phyloP scores from a whole-genome alignment of 2,329 filamentous ascomycete genomes.

The Calonectria pteridis region DNA sequence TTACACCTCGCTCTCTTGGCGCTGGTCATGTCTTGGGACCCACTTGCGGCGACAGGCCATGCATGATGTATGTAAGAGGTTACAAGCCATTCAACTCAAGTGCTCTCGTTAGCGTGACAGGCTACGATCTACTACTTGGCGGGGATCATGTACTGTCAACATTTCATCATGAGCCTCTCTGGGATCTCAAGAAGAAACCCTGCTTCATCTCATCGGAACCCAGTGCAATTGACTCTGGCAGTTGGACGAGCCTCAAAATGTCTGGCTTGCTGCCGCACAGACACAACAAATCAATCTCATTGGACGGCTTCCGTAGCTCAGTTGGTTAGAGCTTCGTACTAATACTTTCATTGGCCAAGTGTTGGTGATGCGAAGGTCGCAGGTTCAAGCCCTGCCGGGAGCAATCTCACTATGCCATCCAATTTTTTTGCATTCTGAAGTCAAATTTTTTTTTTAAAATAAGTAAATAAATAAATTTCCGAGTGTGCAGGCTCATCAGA shows the following conservation, averaged over 20 bases:
- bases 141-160: not conserved
- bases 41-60: too few species aligned
- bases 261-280: not conserved
- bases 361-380: slow-evolving; percentile 15
- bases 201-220: not conserved
- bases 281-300: not conserved
- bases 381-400: slow-evolving; percentile 17
- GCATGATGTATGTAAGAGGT: too few species aligned
- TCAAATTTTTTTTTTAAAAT: not conserved
- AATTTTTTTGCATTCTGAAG: not conserved
- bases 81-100: too few species aligned
- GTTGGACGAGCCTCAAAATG: not conserved
- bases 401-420: slow-evolving; percentile 5
- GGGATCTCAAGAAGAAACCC: not conserved
- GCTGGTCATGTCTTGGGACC: too few species aligned
- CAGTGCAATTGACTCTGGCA: not conserved
- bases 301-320: slow-evolving; percentile 16
- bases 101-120: too few species aligned
- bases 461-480: too few species aligned
- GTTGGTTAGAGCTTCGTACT: slow-evolving; percentile 18
- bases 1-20: too few species aligned
- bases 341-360: not conserved
- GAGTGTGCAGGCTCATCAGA: too few species aligned
- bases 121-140: too few species aligned
- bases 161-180: not conserved